phyloP scores from a whole-genome alignment of 2,329 filamentous ascomycete species.

The Pseudophaeomoniella oleicola region DNA sequence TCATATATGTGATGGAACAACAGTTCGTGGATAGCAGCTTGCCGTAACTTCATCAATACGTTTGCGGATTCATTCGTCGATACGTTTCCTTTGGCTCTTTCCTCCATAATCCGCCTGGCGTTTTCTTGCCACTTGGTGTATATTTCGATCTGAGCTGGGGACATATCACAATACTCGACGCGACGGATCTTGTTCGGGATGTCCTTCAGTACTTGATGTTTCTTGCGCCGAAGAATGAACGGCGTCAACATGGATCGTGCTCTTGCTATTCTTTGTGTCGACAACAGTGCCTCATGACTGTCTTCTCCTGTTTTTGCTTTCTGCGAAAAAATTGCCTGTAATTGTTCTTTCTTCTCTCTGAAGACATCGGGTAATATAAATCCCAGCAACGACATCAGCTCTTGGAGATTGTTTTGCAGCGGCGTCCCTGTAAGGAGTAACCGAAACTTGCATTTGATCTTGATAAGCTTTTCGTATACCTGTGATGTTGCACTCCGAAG shows the following conservation, averaged over 20 bases:
- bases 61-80: conserved; percentile 43
- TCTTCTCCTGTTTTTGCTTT: conserved; percentile 73
- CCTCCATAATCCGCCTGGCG: conserved; percentile 44
- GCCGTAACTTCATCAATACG: conserved; percentile 78
- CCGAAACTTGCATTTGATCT: conserved; percentile 67
- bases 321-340: conserved; percentile 81
- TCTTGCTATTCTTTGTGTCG: conserved; percentile 70
- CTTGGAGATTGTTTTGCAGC: conserved; percentile 88
- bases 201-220: conserved; percentile 73
- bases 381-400: conserved; percentile 78
- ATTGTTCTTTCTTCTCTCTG: conserved; percentile 56
- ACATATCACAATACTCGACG: conserved; percentile 71
- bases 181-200: conserved; percentile 66
- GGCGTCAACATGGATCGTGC: conserved; percentile 88
- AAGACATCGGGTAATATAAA: conserved; percentile 89
- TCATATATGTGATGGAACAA: conserved; percentile 72
- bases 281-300: conserved; percentile 66
- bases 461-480: conserved; percentile 63
- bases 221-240: conserved; percentile 87
- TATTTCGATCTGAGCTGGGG: conserved; percentile 53
- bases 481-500: conserved; percentile 79
- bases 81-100: conserved; percentile 40
- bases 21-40: conserved; percentile 82
- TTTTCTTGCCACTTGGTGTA: conserved; percentile 61
- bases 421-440: conserved; percentile 83